These are phyloP conservation scores for Coemansia sp. DNA, from an alignment of 192 early-diverging fungal genomes.

Conservation along the genomic window DNA sequence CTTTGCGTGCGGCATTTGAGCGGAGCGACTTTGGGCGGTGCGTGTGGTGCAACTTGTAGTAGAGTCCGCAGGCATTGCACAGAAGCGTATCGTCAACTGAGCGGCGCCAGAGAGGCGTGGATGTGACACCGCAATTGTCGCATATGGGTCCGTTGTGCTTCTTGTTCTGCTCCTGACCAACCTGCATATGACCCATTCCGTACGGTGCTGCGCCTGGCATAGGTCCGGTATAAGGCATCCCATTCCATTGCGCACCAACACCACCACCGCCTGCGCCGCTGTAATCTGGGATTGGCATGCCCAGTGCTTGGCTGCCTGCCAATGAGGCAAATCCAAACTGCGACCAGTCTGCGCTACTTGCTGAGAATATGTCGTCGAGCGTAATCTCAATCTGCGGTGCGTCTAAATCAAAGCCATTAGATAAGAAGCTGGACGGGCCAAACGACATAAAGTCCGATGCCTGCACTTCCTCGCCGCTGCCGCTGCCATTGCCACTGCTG, in stretches of 20 bases:
- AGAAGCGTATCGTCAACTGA: conserved; percentile 81
- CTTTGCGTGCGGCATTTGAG: conserved; percentile 65
- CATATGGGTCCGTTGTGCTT: conserved; percentile 57
- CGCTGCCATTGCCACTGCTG: conserved; percentile 4
- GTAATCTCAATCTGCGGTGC: conserved; percentile 56
- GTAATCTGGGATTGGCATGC: conserved; percentile 44
- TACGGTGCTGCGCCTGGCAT: conserved; percentile 37
- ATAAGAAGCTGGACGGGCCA: conserved; percentile 52
- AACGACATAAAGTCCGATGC: conserved; percentile 56
- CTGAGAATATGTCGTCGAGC: conserved; percentile 54
- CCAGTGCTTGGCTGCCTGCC: conserved; percentile 24
- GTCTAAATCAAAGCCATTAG: conserved; percentile 51
- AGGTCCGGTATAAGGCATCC: conserved; percentile 30
- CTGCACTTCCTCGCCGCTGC: conserved; percentile 28
- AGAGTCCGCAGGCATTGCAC: conserved; percentile 97
- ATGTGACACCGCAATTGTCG: conserved; percentile 75
- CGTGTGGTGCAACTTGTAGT: conserved; percentile 89
- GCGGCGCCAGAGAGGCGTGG: conserved; percentile 91
- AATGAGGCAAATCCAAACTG: conserved; percentile 47
- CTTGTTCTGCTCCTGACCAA: conserved; percentile 15
- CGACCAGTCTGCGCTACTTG: conserved; percentile 45
- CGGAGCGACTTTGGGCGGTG: conserved; percentile 84
- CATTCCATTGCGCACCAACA: conserved; percentile 25
- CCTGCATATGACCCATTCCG: conserved; percentile 18
- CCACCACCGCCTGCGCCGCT: conserved; percentile 14